Conservation (phyloP, 345 rosid species). For the Viola odorata region DNA sequence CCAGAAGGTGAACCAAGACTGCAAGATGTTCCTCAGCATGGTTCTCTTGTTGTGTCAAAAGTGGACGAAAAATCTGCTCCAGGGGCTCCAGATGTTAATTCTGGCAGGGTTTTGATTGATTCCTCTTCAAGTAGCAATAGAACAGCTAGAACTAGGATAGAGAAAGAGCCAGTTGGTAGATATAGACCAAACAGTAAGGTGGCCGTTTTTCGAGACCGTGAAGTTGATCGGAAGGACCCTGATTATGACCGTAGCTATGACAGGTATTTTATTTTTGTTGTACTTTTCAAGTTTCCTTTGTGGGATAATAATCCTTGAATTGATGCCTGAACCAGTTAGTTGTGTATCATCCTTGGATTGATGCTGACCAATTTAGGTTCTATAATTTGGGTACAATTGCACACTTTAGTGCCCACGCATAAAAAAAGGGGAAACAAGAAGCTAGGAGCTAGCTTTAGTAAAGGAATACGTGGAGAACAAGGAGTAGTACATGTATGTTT, state of each 20-base stretch:
- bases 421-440: too few species aligned
- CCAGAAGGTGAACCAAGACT: conserved; percentile 43
- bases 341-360: too few species aligned
- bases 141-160: conserved; percentile 51
- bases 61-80: conserved; percentile 42
- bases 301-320: too few species aligned
- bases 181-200: conserved; percentile 47
- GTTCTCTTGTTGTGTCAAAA: conserved; percentile 33
- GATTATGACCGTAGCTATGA: conserved; percentile 80
- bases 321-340: too few species aligned
- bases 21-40: conserved; percentile 36
- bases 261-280: conserved; percentile 32
- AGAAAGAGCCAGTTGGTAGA: conserved; percentile 59
- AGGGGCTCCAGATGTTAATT: conserved; percentile 37
- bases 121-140: conserved; percentile 46
- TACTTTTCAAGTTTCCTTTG: background rate
- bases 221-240: conserved; percentile 67
- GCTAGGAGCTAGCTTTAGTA: too few species aligned
- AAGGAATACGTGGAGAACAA: too few species aligned
- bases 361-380: too few species aligned
- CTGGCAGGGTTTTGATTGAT: conserved; percentile 41
- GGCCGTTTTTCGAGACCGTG: conserved; percentile 80
- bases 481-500: too few species aligned
- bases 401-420: too few species aligned
- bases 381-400: too few species aligned